phyloP scores from a whole-genome alignment of 2,329 filamentous ascomycete species.

The Talaromyces marneffei region DNA sequence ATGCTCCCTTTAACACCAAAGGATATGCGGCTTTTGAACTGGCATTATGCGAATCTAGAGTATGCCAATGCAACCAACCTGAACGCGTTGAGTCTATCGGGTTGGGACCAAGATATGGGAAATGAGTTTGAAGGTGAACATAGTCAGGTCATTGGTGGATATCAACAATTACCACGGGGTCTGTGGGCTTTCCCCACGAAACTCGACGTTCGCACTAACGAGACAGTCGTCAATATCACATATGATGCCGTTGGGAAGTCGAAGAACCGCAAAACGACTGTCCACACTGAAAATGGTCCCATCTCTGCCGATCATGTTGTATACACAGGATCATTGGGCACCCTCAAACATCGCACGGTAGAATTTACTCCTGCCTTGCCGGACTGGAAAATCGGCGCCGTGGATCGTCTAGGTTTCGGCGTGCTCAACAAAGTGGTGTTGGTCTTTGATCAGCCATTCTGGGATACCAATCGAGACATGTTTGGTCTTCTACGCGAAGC shows the following conservation, averaged over 20 bases:
- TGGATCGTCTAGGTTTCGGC: constrained; percentile 82
- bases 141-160: constrained; percentile 87
- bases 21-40: constrained; percentile 87
- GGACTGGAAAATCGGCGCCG: constrained; percentile 73
- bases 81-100: constrained; percentile 75
- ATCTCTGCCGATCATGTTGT: constrained; percentile 88
- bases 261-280: constrained; percentile 47
- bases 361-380: constrained; percentile 90
- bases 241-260: constrained; percentile 44
- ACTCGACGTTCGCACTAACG: constrained; percentile 70
- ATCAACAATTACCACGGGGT: constrained; percentile 86
- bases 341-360: constrained; percentile 73
- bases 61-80: constrained; percentile 94
- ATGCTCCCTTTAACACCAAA: constrained; percentile 77
- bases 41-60: constrained; percentile 97
- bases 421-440: constrained; percentile 92
- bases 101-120: constrained; percentile 96
- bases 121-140: constrained; percentile 97
- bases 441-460: constrained; percentile 83
- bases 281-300: constrained; percentile 71
- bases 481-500: constrained; percentile 84
- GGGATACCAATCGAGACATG: constrained; percentile 84
- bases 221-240: constrained; percentile 67
- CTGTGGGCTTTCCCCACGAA: constrained; percentile 70
- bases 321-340: constrained; percentile 81